Evolutionary conservation across 78 protist genomes (phyloP).

Genomic region (Chrysochromulina tobinii): DNA sequence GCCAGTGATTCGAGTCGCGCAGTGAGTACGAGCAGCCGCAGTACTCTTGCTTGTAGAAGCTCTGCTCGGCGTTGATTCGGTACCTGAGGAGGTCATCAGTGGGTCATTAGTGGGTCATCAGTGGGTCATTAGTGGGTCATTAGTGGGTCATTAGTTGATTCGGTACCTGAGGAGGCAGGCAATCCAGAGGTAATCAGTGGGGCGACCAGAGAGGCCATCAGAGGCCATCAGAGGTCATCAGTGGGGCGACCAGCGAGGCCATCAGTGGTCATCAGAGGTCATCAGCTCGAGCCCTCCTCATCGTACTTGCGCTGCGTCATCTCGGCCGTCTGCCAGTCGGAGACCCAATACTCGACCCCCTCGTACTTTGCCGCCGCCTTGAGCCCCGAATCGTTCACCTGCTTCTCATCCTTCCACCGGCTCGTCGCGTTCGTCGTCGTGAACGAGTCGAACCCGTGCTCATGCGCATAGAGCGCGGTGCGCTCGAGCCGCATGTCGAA

Average conservation of each 20-base stretch:
- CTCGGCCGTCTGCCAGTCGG: conserved; percentile 40
- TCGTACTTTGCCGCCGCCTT: conserved; percentile 16
- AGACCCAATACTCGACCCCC: not conserved
- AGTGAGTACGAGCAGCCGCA: conserved; percentile 32
- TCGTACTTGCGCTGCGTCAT: conserved; percentile 11
- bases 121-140: too few species aligned
- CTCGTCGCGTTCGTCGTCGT: conserved; percentile 35
- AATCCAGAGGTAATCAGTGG: too few species aligned
- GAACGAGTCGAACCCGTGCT: conserved; percentile 22
- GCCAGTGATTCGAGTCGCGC: conserved; percentile 24
- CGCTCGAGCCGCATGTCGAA: conserved; percentile 37
- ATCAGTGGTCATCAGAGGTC: too few species aligned
- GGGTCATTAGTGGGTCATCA: too few species aligned
- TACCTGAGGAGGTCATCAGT: not conserved
- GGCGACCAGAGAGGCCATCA: too few species aligned
- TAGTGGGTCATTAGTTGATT: too few species aligned
- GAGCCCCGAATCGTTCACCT: conserved; percentile 5
- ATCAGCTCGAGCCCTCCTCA: too few species aligned
- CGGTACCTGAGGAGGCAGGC: too few species aligned
- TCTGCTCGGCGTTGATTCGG: conserved; percentile 31
- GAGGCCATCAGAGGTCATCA: too few species aligned
- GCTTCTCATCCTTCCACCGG: conserved; percentile 33
- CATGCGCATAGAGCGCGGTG: conserved; percentile 19
- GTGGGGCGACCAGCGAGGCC: too few species aligned
- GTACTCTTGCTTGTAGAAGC: conserved; percentile 42